Evolutionary conservation across 768 basidiomycete species (phyloP).

Genomic region (Neoboletus subvelutipes): DNA sequence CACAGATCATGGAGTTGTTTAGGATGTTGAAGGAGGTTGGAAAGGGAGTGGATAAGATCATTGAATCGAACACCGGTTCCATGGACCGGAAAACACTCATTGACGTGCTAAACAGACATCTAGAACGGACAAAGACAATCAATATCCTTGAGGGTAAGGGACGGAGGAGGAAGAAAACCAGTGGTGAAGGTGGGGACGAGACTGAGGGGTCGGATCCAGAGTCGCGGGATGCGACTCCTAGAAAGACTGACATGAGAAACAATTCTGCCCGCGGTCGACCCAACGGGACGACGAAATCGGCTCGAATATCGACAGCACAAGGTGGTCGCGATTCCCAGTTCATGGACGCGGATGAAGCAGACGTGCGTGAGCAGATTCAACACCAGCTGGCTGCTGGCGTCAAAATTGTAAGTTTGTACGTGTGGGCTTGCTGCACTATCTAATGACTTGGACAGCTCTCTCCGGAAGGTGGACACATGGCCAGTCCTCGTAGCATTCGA

Average conservation of each 20-base stretch:
- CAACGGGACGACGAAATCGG: slow-evolving; percentile 26
- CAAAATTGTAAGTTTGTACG: slow-evolving; percentile 52
- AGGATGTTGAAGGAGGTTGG: slow-evolving; percentile 88
- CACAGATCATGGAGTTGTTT: slow-evolving; percentile 92
- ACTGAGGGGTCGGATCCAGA: slow-evolving; percentile 46
- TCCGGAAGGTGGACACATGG: slow-evolving; percentile 55
- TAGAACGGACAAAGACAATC: slow-evolving; percentile 83
- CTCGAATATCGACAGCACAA: slow-evolving; percentile 42
- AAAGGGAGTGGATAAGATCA: slow-evolving; percentile 70
- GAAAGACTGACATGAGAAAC: slow-evolving; percentile 46
- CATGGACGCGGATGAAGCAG: slow-evolving; percentile 84
- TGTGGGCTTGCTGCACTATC: slow-evolving; percentile 1
- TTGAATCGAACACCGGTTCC: slow-evolving; percentile 55
- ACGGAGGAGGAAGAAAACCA: slow-evolving; percentile 25
- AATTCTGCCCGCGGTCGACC: slow-evolving; percentile 34
- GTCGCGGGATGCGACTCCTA: slow-evolving; percentile 57
- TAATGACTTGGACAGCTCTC: slow-evolving; percentile 50
- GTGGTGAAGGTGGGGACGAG: slow-evolving; percentile 33
- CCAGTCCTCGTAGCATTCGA: slow-evolving; percentile 67
- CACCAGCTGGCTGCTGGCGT: slow-evolving; percentile 77
- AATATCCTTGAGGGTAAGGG: slow-evolving; percentile 78
- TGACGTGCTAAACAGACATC: slow-evolving; percentile 73
- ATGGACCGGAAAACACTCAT: slow-evolving; percentile 85
- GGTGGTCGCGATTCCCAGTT: slow-evolving; percentile 74
- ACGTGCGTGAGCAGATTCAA: slow-evolving; percentile 85